phyloP scores from a whole-genome alignment of 1,284 basidiomycete species.

The Pyrrhoderma lamaoense region DNA sequence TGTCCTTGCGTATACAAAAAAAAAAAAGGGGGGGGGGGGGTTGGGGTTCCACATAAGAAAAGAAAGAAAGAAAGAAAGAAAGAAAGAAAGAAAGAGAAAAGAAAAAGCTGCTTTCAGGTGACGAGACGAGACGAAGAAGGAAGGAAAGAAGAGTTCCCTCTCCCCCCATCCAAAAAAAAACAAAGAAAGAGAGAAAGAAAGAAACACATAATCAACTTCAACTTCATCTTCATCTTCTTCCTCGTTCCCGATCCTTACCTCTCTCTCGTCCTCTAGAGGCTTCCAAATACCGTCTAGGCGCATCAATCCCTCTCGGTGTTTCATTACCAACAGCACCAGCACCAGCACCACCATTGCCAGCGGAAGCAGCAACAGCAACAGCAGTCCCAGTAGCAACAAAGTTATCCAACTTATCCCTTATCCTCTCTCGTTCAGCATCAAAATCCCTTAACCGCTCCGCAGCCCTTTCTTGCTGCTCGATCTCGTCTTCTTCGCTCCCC shows the following conservation, averaged over 20 bases:
- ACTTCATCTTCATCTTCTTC: neutral
- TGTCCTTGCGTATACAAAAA: neutral
- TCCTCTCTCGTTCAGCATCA: constrained; percentile 49
- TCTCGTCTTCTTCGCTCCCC: constrained; percentile 19
- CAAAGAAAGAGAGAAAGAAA: neutral
- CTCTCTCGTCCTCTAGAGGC: constrained; percentile 7
- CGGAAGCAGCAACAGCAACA: constrained; percentile 1
- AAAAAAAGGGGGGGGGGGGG: neutral
- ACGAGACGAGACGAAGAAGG: neutral
- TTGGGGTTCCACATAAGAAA: neutral
- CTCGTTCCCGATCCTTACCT: neutral
- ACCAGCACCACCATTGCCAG: neutral
- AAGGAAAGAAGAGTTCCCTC: neutral
- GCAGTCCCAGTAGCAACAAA: neutral
- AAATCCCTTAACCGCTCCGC: constrained; percentile 30
- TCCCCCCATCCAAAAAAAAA: neutral
- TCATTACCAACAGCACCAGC: neutral
- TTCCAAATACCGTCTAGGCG: constrained; percentile 13
- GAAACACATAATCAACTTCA: neutral
- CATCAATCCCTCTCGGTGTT: constrained; percentile 12
- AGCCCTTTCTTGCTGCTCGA: constrained; percentile 27
- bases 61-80: neutral
- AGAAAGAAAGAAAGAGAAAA: too few species aligned
- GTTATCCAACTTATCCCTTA: constrained; percentile 30
- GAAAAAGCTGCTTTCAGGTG: neutral